These are phyloP conservation scores for Chenopodium quinoa DNA, from an alignment of 148 eudicot genomes.

Conservation along the genomic window DNA sequence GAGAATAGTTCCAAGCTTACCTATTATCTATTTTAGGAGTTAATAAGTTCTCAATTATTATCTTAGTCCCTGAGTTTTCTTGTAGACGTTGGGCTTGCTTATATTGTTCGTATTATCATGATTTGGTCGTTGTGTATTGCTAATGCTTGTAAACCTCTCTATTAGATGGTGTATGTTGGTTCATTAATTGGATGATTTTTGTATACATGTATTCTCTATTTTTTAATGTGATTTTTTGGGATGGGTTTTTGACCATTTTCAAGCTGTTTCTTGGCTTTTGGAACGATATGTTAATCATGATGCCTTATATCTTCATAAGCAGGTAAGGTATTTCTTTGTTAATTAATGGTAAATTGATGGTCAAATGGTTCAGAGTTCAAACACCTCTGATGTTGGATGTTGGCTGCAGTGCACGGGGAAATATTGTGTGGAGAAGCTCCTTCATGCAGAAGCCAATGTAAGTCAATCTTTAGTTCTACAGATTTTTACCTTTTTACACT, in stretches of 20 bases:
- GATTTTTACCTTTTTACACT: neutral
- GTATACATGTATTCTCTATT: too few relatives aligned
- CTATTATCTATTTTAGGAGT: too few relatives aligned
- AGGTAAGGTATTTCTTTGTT: slow-evolving; percentile 39
- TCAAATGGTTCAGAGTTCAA: slow-evolving; percentile 37
- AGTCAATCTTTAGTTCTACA: slow-evolving; percentile 15
- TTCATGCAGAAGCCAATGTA: slow-evolving; percentile 97
- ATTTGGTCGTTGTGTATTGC: too few relatives aligned
- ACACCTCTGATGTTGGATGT: slow-evolving; percentile 69
- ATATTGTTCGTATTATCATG: too few relatives aligned
- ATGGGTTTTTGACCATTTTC: slow-evolving; percentile 12
- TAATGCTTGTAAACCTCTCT: too few relatives aligned
- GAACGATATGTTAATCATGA: slow-evolving; percentile 68
- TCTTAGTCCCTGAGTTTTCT: too few relatives aligned
- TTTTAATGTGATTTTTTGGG: too few relatives aligned
- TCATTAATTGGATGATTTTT: too few relatives aligned
- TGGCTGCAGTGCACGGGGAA: slow-evolving; percentile 95
- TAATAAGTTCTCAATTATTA: too few relatives aligned
- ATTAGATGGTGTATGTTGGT: too few relatives aligned
- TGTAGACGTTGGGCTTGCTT: too few relatives aligned
- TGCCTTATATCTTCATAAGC: slow-evolving; percentile 76
- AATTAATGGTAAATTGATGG: neutral
- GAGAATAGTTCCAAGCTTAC: too few relatives aligned
- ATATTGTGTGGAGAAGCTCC: slow-evolving; percentile 75
- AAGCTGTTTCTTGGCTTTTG: slow-evolving; percentile 73